Evolutionary conservation across 768 basidiomycete genomes (phyloP).

Genomic region (Serendipita indica): DNA sequence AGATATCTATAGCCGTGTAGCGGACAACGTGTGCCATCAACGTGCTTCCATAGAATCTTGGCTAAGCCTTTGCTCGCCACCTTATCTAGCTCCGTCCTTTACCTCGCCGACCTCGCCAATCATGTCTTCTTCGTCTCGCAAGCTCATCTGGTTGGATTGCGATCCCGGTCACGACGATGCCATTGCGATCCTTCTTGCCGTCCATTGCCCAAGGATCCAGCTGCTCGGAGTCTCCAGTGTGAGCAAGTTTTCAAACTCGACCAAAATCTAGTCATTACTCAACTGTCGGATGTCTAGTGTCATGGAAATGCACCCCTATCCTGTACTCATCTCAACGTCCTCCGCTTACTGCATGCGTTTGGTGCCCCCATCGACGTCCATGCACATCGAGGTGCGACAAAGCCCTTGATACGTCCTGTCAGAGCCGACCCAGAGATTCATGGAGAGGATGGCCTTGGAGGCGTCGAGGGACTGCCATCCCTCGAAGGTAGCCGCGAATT

Average conservation of each 20-base stretch:
- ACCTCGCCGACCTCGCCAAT: too few relatives aligned
- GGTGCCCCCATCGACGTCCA: constrained; percentile 42
- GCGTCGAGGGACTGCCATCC: constrained; percentile 60
- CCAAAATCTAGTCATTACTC: too few relatives aligned
- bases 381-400: constrained; percentile 53
- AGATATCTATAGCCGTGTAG: too few relatives aligned
- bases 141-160: constrained; percentile 44
- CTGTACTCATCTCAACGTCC: constrained; percentile 56
- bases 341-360: constrained; percentile 61
- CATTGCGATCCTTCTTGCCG: constrained; percentile 62
- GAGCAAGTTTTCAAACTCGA: constrained; percentile 16
- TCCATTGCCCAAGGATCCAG: constrained; percentile 46
- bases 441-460: constrained; percentile 67
- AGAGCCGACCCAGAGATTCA: constrained; percentile 38
- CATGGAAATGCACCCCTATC: constrained; percentile 63
- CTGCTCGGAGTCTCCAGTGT: constrained; percentile 80
- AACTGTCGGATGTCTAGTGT: constrained; percentile 31
- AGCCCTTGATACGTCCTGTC: constrained; percentile 45
- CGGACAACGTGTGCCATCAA: too few relatives aligned
- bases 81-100: too few relatives aligned
- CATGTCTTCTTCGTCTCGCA: too few relatives aligned
- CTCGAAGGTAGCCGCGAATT: too few relatives aligned
- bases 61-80: too few relatives aligned
- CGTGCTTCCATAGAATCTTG: too few relatives aligned
- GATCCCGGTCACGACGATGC: constrained; percentile 85